A percentile compares a stretch with the other conserved stretches of the same genome.
Conservation (phyloP, 1,284 basidiomycete species). For the Apiotrichum domesticum region DNA sequence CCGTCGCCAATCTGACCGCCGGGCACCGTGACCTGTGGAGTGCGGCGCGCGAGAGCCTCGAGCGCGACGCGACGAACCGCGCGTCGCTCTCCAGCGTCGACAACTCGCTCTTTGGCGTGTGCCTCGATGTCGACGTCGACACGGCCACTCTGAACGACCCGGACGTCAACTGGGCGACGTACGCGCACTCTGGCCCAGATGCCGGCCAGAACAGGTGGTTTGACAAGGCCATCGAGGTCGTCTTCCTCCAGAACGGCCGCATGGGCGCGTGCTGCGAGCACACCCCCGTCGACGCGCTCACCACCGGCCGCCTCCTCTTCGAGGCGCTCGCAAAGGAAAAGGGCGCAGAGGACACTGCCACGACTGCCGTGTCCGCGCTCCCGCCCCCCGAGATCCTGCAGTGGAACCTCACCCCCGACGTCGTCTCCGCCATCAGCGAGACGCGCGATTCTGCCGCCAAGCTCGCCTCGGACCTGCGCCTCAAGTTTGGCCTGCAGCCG, state of each 20-base stretch:
- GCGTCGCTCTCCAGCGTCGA: slow-evolving; percentile 4
- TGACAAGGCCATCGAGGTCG: slow-evolving; percentile 14
- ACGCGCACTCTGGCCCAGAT: slow-evolving; percentile 5
- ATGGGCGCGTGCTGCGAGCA: slow-evolving; percentile 17
- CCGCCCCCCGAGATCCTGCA: slow-evolving; percentile 1
- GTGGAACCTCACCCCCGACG: slow-evolving; percentile 9
- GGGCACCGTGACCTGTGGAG: slow-evolving; percentile 12
- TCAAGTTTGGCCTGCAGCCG: slow-evolving; percentile 1
- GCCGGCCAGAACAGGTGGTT: slow-evolving; percentile 11
- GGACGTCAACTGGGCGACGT: slow-evolving; percentile 6
- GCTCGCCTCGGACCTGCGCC: slow-evolving; percentile 9
- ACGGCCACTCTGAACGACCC: neutral
- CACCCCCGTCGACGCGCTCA: slow-evolving; percentile 15
- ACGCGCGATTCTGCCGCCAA: neutral
- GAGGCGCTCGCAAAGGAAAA: slow-evolving; percentile 8
- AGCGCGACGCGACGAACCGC: slow-evolving; percentile 3
- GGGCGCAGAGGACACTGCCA: neutral
- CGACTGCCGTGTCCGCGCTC: neutral
- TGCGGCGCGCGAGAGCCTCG: slow-evolving; percentile 6
- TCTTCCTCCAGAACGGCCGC: slow-evolving; percentile 13
- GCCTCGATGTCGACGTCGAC: slow-evolving; percentile 12
- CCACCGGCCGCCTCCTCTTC: slow-evolving; percentile 11
- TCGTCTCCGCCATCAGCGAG: slow-evolving; percentile 2
- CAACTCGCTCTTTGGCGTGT: slow-evolving; percentile 10
- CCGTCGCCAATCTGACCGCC: slow-evolving; percentile 12